phyloP scores from a whole-genome alignment of 352 stramenopile species.

The Thalassiosira sp. region DNA sequence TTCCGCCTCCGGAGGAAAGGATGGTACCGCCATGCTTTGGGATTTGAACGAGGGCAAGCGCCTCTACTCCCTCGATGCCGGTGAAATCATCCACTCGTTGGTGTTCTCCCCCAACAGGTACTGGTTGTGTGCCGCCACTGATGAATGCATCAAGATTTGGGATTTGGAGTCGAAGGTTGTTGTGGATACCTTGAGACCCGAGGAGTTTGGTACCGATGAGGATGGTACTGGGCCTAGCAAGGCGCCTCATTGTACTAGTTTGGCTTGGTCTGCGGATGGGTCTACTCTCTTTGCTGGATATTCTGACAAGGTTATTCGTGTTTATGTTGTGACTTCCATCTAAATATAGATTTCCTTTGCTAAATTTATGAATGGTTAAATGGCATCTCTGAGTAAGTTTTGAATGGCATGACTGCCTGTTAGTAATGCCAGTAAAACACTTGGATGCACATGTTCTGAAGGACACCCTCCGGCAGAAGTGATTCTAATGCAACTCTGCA shows the following conservation, averaged over 20 bases:
- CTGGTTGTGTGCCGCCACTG: slow-evolving; percentile 99
- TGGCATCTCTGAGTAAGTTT: no score
- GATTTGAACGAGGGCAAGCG: slow-evolving; percentile 99
- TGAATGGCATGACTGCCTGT: no score
- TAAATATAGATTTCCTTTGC: no score
- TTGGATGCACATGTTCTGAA: no score
- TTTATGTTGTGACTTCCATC: slow-evolving; percentile 84
- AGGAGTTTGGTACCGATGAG: slow-evolving; percentile 88
- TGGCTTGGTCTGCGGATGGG: slow-evolving; percentile 98
- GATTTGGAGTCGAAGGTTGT: slow-evolving; percentile 99
- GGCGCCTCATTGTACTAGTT: slow-evolving; percentile 94
- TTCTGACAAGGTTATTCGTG: slow-evolving; percentile 97
- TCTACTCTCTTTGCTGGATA: slow-evolving; percentile 98
- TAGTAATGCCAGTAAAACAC: no score
- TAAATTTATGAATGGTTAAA: no score
- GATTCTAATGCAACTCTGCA: no score
- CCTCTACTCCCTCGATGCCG: slow-evolving; percentile 98
- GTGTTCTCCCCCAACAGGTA: slow-evolving; percentile 99
- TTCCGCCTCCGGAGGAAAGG: slow-evolving; percentile 99
- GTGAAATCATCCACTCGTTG: slow-evolving; percentile 95
- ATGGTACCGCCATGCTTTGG: slow-evolving; percentile 99
- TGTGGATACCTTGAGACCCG: slow-evolving; percentile 94
- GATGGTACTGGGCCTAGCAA: slow-evolving; percentile 86
- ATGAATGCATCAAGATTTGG: slow-evolving; percentile 99
- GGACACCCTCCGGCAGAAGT: no score